Evolutionary conservation across 805 yeast species (phyloP).

Genomic region (Zygosaccharomyces bailii): DNA sequence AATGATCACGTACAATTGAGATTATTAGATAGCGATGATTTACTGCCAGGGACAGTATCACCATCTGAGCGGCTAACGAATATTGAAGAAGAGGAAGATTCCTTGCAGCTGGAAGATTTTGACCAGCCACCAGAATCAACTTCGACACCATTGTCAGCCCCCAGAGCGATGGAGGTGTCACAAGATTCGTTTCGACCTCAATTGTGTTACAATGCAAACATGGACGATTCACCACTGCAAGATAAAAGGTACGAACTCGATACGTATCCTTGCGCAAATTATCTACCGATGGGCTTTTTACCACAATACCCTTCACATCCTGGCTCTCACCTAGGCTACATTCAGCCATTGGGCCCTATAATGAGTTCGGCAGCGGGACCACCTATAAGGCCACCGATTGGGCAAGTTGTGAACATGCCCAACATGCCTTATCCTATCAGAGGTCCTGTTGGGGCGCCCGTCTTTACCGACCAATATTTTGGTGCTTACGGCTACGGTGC

Average conservation of each 20-base stretch:
- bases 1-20: slow-evolving; percentile 15
- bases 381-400: background rate
- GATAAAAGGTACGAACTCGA: background rate
- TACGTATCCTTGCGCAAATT: background rate
- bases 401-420: background rate
- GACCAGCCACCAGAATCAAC: slow-evolving; percentile 34
- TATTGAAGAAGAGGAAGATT: slow-evolving; percentile 16
- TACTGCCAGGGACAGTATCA: background rate
- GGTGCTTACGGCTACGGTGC: slow-evolving; percentile 1
- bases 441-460: background rate
- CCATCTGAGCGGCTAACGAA: slow-evolving; percentile 16
- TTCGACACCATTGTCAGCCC: slow-evolving; percentile 25
- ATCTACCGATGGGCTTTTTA: background rate
- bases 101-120: slow-evolving; percentile 29
- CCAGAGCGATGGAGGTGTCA: background rate
- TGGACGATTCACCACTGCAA: slow-evolving; percentile 10
- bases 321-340: background rate
- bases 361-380: slow-evolving; percentile 4
- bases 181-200: background rate
- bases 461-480: background rate
- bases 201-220: background rate
- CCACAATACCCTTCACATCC: slow-evolving; percentile 1
- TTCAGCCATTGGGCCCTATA: slow-evolving; percentile 2
- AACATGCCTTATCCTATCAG: background rate
- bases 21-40: slow-evolving; percentile 4